A percentile compares a stretch with the other conserved stretches of the same genome.
phyloP scores from a whole-genome alignment of 768 basidiomycete genomes.

The Phaffia australis region DNA sequence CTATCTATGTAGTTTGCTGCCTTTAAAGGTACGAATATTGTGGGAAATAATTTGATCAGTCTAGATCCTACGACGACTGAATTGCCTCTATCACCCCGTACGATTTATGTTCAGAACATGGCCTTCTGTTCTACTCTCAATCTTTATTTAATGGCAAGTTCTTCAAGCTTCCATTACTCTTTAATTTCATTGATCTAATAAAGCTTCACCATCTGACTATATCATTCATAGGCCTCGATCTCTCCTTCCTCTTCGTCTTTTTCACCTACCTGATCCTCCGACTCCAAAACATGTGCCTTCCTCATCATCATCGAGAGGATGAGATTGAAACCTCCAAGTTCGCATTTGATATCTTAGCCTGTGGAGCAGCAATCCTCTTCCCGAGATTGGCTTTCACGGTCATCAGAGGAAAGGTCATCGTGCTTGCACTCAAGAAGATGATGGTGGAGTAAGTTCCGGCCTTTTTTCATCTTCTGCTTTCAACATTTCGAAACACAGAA shows the following conservation, averaged over 20 bases:
- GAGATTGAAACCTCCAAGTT: conserved; percentile 47
- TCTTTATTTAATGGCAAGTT: conserved; percentile 15
- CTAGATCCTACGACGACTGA: too few species aligned
- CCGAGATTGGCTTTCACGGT: conserved; percentile 49
- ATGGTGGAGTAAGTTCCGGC: neutral
- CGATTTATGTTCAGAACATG: conserved; percentile 5
- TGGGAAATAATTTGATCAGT: too few species aligned
- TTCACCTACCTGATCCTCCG: conserved; percentile 57
- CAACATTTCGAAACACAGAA: too few species aligned
- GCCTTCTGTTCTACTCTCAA: conserved; percentile 16
- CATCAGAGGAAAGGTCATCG: conserved; percentile 11
- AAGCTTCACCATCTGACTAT: too few species aligned
- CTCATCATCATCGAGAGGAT: conserved; percentile 38
- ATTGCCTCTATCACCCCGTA: too few species aligned
- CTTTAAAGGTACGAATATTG: too few species aligned
- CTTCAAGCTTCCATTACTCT: neutral
- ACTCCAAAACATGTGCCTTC: conserved; percentile 44
- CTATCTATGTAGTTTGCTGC: too few species aligned
- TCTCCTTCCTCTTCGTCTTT: conserved; percentile 52
- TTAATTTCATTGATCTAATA: neutral
- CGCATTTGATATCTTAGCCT: conserved; percentile 73
- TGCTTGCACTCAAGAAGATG: conserved; percentile 21
- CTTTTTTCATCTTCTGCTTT: neutral
- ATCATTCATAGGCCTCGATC: conserved; percentile 12
- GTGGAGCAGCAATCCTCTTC: conserved; percentile 73